Evolutionary conservation across 139 green algal genomes (phyloP).

Genomic region (Chlorella sp.): DNA sequence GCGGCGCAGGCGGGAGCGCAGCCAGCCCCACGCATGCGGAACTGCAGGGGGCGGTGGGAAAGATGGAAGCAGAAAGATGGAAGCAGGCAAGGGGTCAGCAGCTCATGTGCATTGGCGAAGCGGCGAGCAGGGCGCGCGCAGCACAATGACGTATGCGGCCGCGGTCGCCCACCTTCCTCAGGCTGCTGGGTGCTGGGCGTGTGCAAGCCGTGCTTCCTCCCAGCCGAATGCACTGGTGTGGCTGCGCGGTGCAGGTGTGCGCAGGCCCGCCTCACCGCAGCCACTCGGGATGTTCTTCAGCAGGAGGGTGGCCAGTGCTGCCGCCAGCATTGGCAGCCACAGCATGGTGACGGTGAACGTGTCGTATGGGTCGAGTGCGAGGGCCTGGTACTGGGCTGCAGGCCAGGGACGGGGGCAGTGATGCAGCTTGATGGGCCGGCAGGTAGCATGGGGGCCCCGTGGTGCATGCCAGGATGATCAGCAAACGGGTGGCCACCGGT

Average conservation of each 20-base stretch:
- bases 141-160: background rate
- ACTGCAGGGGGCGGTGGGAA: conserved; percentile 1
- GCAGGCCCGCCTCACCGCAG: background rate
- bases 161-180: background rate
- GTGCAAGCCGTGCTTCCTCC: no score
- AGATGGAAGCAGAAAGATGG: background rate
- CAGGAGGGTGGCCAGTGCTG: background rate
- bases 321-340: conserved; percentile 19
- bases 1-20: background rate
- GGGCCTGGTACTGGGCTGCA: background rate
- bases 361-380: background rate
- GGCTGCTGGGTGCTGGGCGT: no score
- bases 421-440: no score
- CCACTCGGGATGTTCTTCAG: background rate
- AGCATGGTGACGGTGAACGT: background rate
- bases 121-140: no score
- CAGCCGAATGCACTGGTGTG: no score
- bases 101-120: background rate
- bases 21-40: background rate
- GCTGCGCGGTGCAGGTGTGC: background rate
- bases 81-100: background rate
- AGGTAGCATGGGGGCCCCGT: no score
- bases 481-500: no score
- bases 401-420: background rate
- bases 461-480: no score